phyloP scores from a whole-genome alignment of 2,329 filamentous ascomycete species.

The Pseudopyricularia cyperi region DNA sequence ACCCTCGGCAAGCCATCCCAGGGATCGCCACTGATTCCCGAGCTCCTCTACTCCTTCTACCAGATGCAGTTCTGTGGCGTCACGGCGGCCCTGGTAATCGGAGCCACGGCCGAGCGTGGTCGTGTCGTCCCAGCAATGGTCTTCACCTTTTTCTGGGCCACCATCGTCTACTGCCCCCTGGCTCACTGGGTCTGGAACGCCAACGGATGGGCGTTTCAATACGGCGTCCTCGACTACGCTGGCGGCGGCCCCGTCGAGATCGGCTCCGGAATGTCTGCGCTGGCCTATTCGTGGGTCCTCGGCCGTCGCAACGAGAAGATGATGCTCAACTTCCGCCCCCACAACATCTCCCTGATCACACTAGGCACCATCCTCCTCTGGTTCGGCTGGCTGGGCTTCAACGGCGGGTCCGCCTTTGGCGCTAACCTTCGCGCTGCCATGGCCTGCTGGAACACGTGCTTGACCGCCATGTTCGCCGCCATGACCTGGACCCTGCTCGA shows the following conservation, averaged over 20 bases:
- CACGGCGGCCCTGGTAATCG: slow-evolving; percentile 82
- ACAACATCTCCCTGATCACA: slow-evolving; percentile 96
- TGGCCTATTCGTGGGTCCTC: slow-evolving; percentile 92
- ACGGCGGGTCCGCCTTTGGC: slow-evolving; percentile 88
- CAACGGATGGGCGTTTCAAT: slow-evolving; percentile 85
- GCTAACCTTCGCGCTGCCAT: slow-evolving; percentile 89
- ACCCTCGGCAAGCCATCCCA: slow-evolving; percentile 75
- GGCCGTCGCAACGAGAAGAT: slow-evolving; percentile 96
- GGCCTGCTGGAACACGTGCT: slow-evolving; percentile 96
- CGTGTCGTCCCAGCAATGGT: slow-evolving; percentile 88
- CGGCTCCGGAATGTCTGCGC: slow-evolving; percentile 78
- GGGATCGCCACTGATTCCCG: slow-evolving; percentile 77
- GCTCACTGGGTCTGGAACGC: slow-evolving; percentile 95
- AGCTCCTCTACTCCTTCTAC: slow-evolving; percentile 88
- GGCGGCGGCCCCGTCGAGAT: slow-evolving; percentile 97
- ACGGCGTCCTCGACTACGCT: slow-evolving; percentile 91
- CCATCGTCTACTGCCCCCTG: slow-evolving; percentile 91
- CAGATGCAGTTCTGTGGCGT: slow-evolving; percentile 98
- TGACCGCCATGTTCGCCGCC: slow-evolving; percentile 77
- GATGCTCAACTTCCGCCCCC: slow-evolving; percentile 99
- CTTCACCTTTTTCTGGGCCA: slow-evolving; percentile 93
- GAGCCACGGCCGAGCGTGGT: slow-evolving; percentile 86
- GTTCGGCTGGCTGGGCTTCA: slow-evolving; percentile 99
- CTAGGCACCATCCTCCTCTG: slow-evolving; percentile 91
- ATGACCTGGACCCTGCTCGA: slow-evolving; percentile 94